Evolutionary conservation across 2,329 filamentous ascomycete species (phyloP).

Genomic region (Ambrosiella xylebori): DNA sequence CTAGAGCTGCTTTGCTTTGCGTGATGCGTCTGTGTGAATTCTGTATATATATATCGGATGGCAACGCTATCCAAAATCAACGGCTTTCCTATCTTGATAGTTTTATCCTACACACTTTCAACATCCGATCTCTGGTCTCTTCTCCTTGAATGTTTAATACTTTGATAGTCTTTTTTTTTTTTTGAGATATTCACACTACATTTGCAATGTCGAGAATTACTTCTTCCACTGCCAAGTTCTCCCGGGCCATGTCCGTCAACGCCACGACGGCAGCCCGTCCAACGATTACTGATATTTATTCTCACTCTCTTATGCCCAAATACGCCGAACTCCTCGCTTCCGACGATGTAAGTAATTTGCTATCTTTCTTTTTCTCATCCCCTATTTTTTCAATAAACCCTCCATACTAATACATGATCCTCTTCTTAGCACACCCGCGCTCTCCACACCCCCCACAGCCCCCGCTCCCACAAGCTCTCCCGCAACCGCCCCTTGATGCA

Average conservation of each 20-base stretch:
- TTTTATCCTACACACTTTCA: too few relatives aligned
- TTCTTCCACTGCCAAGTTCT: constrained; percentile 31
- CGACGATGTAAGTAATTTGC: constrained; percentile 25
- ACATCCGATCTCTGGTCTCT: too few relatives aligned
- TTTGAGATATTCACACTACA: not conserved
- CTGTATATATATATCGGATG: too few relatives aligned
- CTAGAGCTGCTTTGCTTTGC: not conserved
- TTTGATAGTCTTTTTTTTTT: not conserved
- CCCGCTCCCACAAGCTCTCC: constrained; percentile 22
- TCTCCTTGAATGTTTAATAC: not conserved
- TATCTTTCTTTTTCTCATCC: not conserved
- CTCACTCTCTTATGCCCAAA: constrained; percentile 28
- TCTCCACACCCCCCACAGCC: constrained; percentile 31
- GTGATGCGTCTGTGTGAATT: too few relatives aligned
- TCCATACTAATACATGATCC: not conserved
- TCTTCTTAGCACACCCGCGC: constrained; percentile 20
- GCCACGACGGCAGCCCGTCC: constrained; percentile 23
- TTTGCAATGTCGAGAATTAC: constrained; percentile 32
- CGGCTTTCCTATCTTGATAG: too few relatives aligned
- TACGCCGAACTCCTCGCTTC: constrained; percentile 29
- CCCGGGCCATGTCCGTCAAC: constrained; percentile 25
- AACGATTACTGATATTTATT: constrained; percentile 19
- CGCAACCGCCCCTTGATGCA: constrained; percentile 39
- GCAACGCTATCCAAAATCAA: too few relatives aligned
- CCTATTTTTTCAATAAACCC: not conserved